A percentile compares a stretch with the other conserved stretches of the same genome.
Conservation (phyloP, 768 basidiomycete species). For the Lentinula boryana region DNA sequence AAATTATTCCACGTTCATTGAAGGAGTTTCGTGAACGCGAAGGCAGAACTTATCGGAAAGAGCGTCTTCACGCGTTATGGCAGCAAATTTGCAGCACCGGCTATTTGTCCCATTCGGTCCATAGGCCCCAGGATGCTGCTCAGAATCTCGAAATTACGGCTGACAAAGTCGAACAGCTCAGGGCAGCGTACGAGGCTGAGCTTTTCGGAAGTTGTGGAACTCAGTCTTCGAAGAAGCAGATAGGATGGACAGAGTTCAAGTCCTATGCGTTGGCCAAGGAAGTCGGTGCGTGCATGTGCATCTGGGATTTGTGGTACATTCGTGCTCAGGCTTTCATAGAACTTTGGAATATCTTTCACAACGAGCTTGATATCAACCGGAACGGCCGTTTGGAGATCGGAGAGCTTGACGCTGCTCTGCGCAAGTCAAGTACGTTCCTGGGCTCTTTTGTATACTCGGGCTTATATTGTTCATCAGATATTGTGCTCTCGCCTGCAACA, state of each 20-base stretch:
- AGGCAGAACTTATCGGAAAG: conserved; percentile 51
- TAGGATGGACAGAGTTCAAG: conserved; percentile 70
- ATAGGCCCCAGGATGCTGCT: conserved; percentile 11
- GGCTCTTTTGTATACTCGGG: conserved; percentile 11
- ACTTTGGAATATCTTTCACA: conserved; percentile 87
- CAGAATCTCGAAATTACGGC: conserved; percentile 35
- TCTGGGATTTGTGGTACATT: conserved; percentile 2
- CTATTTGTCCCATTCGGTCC: conserved; percentile 8
- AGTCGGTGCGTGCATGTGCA: conserved; percentile 47
- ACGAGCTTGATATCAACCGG: conserved; percentile 85
- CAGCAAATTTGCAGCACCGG: conserved; percentile 37
- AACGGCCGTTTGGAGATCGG: conserved; percentile 74
- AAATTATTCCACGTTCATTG: conserved; percentile 43
- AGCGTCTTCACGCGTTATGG: conserved; percentile 60
- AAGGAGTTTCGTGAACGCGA: conserved; percentile 60
- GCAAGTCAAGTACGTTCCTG: conserved; percentile 56
- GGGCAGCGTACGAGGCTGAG: conserved; percentile 74
- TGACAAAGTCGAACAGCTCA: conserved; percentile 57
- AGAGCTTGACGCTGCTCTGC: conserved; percentile 57
- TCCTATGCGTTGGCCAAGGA: conserved; percentile 78
- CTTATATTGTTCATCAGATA: conserved; percentile 40
- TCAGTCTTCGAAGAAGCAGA: conserved; percentile 34
- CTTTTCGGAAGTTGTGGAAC: conserved; percentile 52
- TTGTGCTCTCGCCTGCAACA: conserved; percentile 61
- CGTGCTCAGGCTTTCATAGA: conserved; percentile 36